Conservation (phyloP, 2,329 filamentous ascomycete species). For the Annulohypoxylon truncatum region DNA sequence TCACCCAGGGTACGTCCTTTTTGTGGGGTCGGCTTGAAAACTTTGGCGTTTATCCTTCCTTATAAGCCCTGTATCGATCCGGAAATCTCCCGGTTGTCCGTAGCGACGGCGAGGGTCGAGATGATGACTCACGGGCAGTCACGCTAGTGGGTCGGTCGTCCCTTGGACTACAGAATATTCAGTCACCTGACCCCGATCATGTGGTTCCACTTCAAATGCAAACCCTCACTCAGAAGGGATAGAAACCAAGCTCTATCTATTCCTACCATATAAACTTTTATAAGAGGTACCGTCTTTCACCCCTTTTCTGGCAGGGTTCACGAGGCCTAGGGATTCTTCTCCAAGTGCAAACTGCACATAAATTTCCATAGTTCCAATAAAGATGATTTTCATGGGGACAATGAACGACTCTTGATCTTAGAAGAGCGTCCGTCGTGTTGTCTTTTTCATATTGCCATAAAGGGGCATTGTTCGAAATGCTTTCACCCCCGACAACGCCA, state of each 20-base stretch:
- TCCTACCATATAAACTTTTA: too few species aligned
- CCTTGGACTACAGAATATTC: neutral
- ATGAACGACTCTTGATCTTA: too few species aligned
- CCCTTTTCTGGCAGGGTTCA: neutral
- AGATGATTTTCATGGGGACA: too few species aligned
- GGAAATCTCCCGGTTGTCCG: neutral
- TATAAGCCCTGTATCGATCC: neutral
- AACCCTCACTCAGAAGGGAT: too few species aligned
- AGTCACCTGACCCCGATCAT: neutral
- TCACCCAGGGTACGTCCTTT: conserved; percentile 9
- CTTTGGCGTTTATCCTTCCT: neutral
- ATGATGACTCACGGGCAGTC: neutral
- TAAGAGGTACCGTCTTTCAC: too few species aligned
- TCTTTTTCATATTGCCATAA: neutral
- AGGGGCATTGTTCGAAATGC: neutral
- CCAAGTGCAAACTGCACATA: neutral
- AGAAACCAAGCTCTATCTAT: too few species aligned
- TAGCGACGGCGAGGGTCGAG: neutral
- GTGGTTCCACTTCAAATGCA: neutral
- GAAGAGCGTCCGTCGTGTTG: too few species aligned
- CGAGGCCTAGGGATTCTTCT: too few species aligned
- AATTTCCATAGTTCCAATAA: neutral
- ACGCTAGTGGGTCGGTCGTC: too few species aligned
- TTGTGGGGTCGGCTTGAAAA: conserved; percentile 1
- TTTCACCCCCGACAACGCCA: neutral